Percentiles rank a stretch among this genome's conserved stretches.
phyloP scores from a whole-genome alignment of 257 asterid genomes.

The Solanum sitiens region DNA sequence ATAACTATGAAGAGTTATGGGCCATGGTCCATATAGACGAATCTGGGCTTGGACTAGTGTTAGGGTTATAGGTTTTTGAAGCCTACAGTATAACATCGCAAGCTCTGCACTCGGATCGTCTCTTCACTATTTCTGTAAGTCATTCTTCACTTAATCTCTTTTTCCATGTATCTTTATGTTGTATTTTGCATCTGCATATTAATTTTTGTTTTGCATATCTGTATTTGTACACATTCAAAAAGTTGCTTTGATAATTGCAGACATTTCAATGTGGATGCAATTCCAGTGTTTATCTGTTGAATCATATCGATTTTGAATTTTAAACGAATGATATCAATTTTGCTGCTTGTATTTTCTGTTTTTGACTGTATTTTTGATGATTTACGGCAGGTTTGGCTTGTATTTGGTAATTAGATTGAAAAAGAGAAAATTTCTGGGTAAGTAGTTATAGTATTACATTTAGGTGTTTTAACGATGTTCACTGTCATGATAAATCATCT shows the following conservation, averaged over 20 bases:
- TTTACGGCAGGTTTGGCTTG: neutral
- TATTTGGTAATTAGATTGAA: neutral
- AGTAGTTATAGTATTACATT: neutral
- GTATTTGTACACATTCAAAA: neutral
- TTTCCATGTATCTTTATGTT: neutral
- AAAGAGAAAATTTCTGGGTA: neutral
- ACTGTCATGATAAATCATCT: neutral
- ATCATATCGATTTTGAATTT: too few relatives aligned
- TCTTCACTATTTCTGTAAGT: neutral
- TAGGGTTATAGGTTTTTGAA: neutral
- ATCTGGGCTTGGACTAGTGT: neutral
- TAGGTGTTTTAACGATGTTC: neutral
- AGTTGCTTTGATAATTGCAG: neutral
- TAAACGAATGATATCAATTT: neutral
- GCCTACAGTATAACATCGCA: too few relatives aligned
- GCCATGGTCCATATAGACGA: neutral
- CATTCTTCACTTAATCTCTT: neutral
- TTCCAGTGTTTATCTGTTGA: too few relatives aligned
- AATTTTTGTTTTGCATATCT: neutral
- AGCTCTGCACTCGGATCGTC: neutral
- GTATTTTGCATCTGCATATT: too few relatives aligned
- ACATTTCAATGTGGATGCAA: too few relatives aligned
- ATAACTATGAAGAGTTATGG: neutral
- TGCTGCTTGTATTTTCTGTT: neutral
- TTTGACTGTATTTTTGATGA: neutral